Percentiles rank a stretch among this genome's conserved stretches.
Conservation (phyloP, 169 alveolate genomes). For the Eimeria praecox region DNA sequence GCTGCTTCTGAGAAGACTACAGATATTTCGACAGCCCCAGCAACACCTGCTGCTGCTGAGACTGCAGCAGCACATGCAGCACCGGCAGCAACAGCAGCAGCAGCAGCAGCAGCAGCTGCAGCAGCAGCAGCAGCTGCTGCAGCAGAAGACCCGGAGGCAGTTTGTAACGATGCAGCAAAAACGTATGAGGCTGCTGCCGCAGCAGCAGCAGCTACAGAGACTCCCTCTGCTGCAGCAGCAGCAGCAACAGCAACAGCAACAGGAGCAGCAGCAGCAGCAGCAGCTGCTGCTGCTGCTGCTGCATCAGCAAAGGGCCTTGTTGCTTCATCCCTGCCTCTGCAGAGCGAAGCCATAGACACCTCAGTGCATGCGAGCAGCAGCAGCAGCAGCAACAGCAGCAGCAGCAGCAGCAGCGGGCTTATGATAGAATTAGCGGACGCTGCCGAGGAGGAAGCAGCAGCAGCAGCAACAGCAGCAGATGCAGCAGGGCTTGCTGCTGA, state of each 20-base stretch:
- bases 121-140: background rate
- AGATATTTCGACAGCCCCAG: conserved; percentile 31
- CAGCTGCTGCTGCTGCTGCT: conserved; percentile 26
- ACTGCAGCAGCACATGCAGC: too few relatives aligned
- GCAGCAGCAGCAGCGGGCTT: background rate
- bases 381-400: conserved; percentile 45
- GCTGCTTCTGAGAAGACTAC: background rate
- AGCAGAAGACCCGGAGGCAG: background rate
- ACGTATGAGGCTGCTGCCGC: background rate
- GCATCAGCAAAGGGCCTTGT: background rate
- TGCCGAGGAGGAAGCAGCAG: background rate
- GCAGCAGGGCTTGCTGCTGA: background rate
- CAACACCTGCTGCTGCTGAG: conserved; percentile 18
- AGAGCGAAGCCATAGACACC: background rate
- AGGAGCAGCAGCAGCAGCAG: conserved; percentile 12
- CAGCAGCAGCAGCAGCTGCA: background rate
- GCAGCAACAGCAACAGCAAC: background rate
- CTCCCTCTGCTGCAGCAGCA: background rate
- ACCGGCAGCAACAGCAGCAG: too few relatives aligned
- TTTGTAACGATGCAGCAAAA: too few relatives aligned
- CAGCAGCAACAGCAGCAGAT: conserved; percentile 47
- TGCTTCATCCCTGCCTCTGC: background rate
- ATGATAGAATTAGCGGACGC: background rate
- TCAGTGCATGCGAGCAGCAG: background rate
- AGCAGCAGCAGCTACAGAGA: background rate